Percentiles rank a stretch among this genome's conserved stretches.
Conservation (phyloP, 2,329 filamentous ascomycete species). For the Reticulascus tulasneorum region DNA sequence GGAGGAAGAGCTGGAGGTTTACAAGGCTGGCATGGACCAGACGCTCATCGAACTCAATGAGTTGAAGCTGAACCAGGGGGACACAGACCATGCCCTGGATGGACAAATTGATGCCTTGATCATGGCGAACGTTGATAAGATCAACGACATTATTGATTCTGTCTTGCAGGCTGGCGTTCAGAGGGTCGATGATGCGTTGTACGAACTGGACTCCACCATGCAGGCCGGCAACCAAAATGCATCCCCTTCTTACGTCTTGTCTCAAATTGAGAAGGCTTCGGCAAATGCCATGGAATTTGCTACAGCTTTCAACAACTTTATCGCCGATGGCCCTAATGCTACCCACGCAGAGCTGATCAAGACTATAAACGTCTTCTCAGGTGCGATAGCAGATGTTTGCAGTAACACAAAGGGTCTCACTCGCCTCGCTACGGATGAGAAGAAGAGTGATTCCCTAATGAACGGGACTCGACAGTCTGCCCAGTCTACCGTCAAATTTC, state of each 20-base stretch:
- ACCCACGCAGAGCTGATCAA: conserved; percentile 89
- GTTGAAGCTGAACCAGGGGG: conserved; percentile 69
- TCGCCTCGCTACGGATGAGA: conserved; percentile 90
- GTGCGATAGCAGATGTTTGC: conserved; percentile 87
- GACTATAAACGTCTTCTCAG: conserved; percentile 84
- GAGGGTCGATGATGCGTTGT: conserved; percentile 91
- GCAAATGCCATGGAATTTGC: conserved; percentile 95
- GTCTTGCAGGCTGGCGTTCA: conserved; percentile 90
- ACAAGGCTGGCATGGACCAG: conserved; percentile 97
- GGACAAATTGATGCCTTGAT: conserved; percentile 89
- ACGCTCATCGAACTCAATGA: conserved; percentile 90
- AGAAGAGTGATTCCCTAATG: conserved; percentile 83
- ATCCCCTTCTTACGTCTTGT: conserved; percentile 88
- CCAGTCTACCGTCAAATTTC: conserved; percentile 85
- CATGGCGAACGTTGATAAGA: conserved; percentile 81
- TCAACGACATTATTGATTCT: conserved; percentile 96
- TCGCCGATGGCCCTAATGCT: conserved; percentile 91
- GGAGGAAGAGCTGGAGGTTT: conserved; percentile 96
- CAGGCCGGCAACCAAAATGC: conserved; percentile 98
- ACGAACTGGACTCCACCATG: conserved; percentile 96
- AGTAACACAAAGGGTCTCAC: conserved; percentile 95
- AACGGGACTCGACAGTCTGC: conserved; percentile 81
- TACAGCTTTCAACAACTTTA: conserved; percentile 97
- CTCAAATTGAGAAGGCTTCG: conserved; percentile 95
- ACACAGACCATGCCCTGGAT: conserved; percentile 76